Evolutionary conservation across 2,329 filamentous ascomycete genomes (phyloP), one percentile per base, ranked within the genome.

Genomic region (Fusarium brevicatenulatum): DNA sequence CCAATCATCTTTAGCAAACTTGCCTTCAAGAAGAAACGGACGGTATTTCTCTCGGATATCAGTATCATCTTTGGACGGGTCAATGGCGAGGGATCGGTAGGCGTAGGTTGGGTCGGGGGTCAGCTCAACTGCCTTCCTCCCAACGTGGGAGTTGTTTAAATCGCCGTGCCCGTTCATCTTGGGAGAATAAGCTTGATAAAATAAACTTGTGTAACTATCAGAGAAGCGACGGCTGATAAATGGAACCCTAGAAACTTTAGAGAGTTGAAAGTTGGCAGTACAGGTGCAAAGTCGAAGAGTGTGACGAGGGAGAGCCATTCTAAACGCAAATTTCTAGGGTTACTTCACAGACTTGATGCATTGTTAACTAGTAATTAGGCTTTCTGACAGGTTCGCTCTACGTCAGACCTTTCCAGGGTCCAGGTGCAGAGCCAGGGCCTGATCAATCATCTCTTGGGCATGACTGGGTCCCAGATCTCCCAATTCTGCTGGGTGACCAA

Each of bases 1-100:
- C 49, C 49, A 52, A 15, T 36, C 32, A 15, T 52, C 18, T 2
- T 52, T 36, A 0, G 9, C 2, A 0, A 4, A 2, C 3, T 36
- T 16, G 0, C 11, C 4, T 4, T 52, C 12, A 21, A 52, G 49
- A 25, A 52, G 3, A 25, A 52, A 52, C 3, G 30, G 7, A 0
- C 49, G 49, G 3, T 52, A 36, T 25, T 1, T 36, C 3, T 52
- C n/a, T 25, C 12, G 49, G 3, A 36, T 0, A 19, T 34, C 6
- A 0, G 4, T 0, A 3, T 15, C 16, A 6, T 25, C 4, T 5
- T 23, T 18, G 11, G 30, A 25, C 0, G n/a, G 30, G 4, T 36
- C 12, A 25, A 52, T 52, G 32, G 49, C 49, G 12, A 52, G 32
- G 11, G 30, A 52, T 16, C 32, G n/a, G 16, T 21, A 36, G 0